Percentiles rank a stretch among this genome's conserved stretches.
phyloP scores from a whole-genome alignment of 1,139 yeast genomes.

The Blastobotrys indianensis region DNA sequence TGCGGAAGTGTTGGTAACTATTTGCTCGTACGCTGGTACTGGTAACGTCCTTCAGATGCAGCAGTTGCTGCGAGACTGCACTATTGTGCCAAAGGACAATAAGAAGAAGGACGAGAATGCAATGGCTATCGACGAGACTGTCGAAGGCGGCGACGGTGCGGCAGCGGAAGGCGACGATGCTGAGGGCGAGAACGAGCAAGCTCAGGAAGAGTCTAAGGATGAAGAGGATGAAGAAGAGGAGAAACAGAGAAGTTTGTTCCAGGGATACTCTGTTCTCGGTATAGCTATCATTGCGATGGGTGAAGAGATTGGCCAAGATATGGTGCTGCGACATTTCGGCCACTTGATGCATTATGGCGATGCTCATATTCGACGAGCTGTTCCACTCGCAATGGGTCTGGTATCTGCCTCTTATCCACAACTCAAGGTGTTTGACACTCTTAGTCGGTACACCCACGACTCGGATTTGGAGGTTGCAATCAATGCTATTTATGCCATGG shows the following conservation, averaged over 20 bases:
- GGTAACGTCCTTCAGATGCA: conserved; percentile 97
- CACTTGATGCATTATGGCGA: conserved; percentile 98
- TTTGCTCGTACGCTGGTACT: conserved; percentile 95
- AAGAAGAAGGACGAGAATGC: conserved; percentile 39
- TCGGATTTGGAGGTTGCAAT: conserved; percentile 91
- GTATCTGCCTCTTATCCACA: conserved; percentile 92
- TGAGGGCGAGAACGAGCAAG: not conserved
- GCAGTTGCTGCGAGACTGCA: conserved; percentile 80
- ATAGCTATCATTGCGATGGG: conserved; percentile 96
- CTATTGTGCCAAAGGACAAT: conserved; percentile 43
- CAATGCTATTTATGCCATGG: conserved; percentile 95
- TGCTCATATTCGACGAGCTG: conserved; percentile 84
- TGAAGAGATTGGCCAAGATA: conserved; percentile 95
- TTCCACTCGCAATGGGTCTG: conserved; percentile 95
- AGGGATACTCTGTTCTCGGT: conserved; percentile 91
- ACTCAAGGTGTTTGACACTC: conserved; percentile 94
- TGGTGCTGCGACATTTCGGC: conserved; percentile 95
- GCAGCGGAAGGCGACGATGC: conserved; percentile 23
- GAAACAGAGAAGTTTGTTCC: conserved; percentile 57
- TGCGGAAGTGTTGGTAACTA: conserved; percentile 81
- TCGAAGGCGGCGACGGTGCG: conserved; percentile 18
- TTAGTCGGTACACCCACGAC: conserved; percentile 94
- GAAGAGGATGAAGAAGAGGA: conserved; percentile 31
- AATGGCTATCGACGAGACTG: conserved; percentile 15
- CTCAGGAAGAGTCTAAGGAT: conserved; percentile 27